Percentiles rank a stretch among this genome's conserved stretches.
Evolutionary conservation across 345 rosid species (phyloP).

Genomic region (Camelina laxa): DNA sequence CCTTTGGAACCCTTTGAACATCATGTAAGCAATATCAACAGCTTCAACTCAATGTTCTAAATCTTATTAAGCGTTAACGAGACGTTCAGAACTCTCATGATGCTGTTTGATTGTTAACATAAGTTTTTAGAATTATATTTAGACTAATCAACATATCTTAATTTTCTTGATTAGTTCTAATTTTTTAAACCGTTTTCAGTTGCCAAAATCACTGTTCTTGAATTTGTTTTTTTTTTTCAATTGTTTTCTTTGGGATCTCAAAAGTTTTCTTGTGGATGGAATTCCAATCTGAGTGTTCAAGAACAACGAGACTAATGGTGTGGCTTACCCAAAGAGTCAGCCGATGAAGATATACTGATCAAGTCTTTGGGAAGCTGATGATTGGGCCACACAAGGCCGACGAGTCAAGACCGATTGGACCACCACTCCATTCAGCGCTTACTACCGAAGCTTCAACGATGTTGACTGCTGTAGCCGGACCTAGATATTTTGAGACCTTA

Average conservation of each 20-base stretch:
- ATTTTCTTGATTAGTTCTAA: no score
- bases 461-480: conserved; percentile 50
- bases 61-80: no score
- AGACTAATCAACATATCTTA: no score
- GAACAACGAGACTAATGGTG: conserved; percentile 66
- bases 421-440: conserved; percentile 67
- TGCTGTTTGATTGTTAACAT: no score
- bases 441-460: conserved; percentile 56
- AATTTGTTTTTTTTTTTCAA: not conserved
- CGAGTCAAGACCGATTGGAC: conserved; percentile 63
- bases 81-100: no score
- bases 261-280: conserved; percentile 66
- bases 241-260: not conserved
- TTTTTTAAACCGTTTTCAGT: no score
- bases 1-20: no score
- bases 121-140: no score
- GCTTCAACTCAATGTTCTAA: no score
- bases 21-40: no score
- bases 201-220: not conserved
- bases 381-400: conserved; percentile 78
- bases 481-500: not conserved
- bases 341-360: conserved; percentile 65
- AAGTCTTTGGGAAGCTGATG: no score
- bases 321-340: conserved; percentile 64
- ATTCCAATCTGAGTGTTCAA: conserved; percentile 75